phyloP scores from a whole-genome alignment of 2,329 filamentous ascomycete genomes.

The Diaporthe australafricana region DNA sequence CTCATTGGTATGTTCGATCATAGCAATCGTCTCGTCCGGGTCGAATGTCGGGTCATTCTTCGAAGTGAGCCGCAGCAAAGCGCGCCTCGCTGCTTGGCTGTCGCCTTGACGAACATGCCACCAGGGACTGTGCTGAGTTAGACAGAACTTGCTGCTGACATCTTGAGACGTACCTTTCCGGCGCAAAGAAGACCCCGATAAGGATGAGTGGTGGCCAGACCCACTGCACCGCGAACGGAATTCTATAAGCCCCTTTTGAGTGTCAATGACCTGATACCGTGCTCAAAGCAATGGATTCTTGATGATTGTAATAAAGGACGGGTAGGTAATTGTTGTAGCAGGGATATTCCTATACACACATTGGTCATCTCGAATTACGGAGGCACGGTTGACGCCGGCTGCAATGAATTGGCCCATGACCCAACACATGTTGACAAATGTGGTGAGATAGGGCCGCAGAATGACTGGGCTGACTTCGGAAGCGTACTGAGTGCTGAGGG shows the following conservation, averaged over 20 bases:
- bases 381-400: slow-evolving; percentile 76
- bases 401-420: slow-evolving; percentile 79
- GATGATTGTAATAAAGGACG: too few species aligned
- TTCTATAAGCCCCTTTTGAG: slow-evolving; percentile 62
- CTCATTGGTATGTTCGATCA: slow-evolving; percentile 92
- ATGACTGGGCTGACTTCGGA: slow-evolving; percentile 80
- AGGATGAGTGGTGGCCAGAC: slow-evolving; percentile 79
- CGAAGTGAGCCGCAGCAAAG: slow-evolving; percentile 74
- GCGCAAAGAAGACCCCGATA: slow-evolving; percentile 74
- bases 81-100: slow-evolving; percentile 72
- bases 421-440: slow-evolving; percentile 84
- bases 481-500: slow-evolving; percentile 73
- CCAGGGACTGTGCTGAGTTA: slow-evolving; percentile 66
- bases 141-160: not conserved
- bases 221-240: slow-evolving; percentile 81
- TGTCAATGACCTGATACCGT: too few species aligned
- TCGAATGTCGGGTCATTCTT: slow-evolving; percentile 77
- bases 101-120: slow-evolving; percentile 79
- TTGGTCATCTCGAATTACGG: slow-evolving; percentile 73
- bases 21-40: slow-evolving; percentile 85
- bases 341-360: slow-evolving; percentile 45
- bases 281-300: too few species aligned
- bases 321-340: too few species aligned
- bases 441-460: slow-evolving; percentile 77
- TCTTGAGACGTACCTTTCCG: slow-evolving; percentile 54